Evolutionary conservation across 2,329 filamentous ascomycete species (phyloP).

Genomic region (Mycosphaerella sp.): DNA sequence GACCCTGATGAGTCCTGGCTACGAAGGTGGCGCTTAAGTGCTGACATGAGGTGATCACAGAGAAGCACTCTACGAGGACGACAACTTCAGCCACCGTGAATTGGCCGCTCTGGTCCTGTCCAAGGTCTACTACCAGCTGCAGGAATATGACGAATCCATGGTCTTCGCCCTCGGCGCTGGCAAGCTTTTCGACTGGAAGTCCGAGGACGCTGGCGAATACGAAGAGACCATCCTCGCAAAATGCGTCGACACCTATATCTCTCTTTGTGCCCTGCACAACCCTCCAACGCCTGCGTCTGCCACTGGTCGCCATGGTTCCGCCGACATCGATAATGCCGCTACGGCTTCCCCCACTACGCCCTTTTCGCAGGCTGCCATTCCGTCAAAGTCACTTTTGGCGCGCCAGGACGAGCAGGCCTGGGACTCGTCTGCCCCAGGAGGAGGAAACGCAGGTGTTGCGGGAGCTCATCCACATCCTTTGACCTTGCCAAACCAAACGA

Average conservation of each 20-base stretch:
- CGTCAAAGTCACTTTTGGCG: conserved; percentile 91
- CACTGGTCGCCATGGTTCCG: conserved; percentile 49
- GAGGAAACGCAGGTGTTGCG: conserved; percentile 49
- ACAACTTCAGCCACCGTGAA: conserved; percentile 85
- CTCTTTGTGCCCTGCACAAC: conserved; percentile 59
- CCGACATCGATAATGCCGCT: conserved; percentile 48
- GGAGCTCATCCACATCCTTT: conserved; percentile 54
- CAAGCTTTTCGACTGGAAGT: conserved; percentile 76
- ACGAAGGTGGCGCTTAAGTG: conserved; percentile 4
- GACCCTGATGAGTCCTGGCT: neutral
- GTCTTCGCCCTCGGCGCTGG: conserved; percentile 92
- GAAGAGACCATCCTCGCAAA: conserved; percentile 98
- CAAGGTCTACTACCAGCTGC: conserved; percentile 98
- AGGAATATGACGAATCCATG: conserved; percentile 99
- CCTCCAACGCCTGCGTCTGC: conserved; percentile 36
- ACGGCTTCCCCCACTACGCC: conserved; percentile 80
- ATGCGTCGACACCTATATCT: conserved; percentile 96
- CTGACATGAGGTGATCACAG: conserved; percentile 44
- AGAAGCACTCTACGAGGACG: conserved; percentile 96
- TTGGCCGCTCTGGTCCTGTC: conserved; percentile 90
- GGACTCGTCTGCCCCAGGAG: conserved; percentile 50
- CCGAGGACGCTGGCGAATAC: conserved; percentile 80
- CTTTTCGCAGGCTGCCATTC: conserved; percentile 87
- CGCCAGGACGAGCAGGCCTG: conserved; percentile 63
- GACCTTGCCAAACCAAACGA: conserved; percentile 65